Evolutionary conservation across 257 asterid species (phyloP).

Genomic region (Buddleja alternifolia): DNA sequence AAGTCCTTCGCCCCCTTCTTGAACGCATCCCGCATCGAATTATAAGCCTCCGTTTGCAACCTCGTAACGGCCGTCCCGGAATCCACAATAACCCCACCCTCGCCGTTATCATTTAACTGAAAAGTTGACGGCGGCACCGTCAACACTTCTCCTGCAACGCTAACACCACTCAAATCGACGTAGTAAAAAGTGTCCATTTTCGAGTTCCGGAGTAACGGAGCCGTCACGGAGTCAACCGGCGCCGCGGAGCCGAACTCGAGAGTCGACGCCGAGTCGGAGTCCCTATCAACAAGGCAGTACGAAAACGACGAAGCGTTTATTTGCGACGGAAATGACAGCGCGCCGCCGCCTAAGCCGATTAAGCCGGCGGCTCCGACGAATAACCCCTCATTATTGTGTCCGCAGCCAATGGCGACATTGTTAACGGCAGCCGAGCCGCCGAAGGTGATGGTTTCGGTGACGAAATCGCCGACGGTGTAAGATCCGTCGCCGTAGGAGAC

Average conservation of each 20-base stretch:
- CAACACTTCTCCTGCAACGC: conserved; percentile 71
- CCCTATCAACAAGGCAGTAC: conserved; percentile 89
- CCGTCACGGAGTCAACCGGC: conserved; percentile 61
- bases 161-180: conserved; percentile 68
- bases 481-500: conserved; percentile 98
- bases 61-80: conserved; percentile 95
- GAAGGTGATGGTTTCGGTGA: conserved; percentile 71
- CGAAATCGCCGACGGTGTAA: conserved; percentile 89
- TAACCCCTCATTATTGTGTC: conserved; percentile 86
- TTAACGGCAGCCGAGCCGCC: conserved; percentile 59
- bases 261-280: conserved; percentile 73
- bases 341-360: conserved; percentile 92
- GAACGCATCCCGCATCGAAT: conserved; percentile 75
- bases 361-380: conserved; percentile 92
- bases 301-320: conserved; percentile 78
- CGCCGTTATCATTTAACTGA: conserved; percentile 54
- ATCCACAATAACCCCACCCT: conserved; percentile 87
- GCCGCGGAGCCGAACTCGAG: conserved; percentile 60
- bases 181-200: conserved; percentile 72
- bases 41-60: conserved; percentile 70
- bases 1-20: conserved; percentile 52
- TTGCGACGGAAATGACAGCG: conserved; percentile 77
- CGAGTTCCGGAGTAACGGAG: conserved; percentile 63
- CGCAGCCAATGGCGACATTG: conserved; percentile 89
- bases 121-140: conserved; percentile 53